These are phyloP conservation scores for Hordeum marinum DNA, from an alignment of 176 grass and related monocot species.

Conservation along the genomic window DNA sequence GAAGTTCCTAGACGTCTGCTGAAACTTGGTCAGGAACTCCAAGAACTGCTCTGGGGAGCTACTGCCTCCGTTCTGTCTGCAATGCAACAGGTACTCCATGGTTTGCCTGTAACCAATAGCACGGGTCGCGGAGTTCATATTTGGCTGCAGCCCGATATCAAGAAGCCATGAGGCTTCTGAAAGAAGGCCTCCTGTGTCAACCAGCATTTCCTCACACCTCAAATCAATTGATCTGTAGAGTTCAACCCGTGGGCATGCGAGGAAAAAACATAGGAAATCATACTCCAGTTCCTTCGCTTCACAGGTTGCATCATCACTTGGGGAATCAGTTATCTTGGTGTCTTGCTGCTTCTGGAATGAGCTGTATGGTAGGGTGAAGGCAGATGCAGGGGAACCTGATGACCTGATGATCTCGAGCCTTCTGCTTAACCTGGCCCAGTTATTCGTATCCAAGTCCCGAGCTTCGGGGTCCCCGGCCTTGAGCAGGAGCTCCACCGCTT, in stretches of 20 bases:
- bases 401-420: constrained; percentile 71
- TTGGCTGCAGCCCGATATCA: constrained; percentile 56
- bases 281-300: constrained; percentile 49
- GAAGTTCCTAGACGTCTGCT: constrained; percentile 68
- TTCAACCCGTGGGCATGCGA: constrained; percentile 37
- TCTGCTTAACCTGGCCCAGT: constrained; percentile 63
- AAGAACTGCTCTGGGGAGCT: constrained; percentile 53
- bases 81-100: constrained; percentile 72
- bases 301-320: not conserved
- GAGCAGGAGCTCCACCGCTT: constrained; percentile 61
- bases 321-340: not conserved
- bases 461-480: constrained; percentile 63
- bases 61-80: constrained; percentile 53
- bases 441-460: constrained; percentile 40
- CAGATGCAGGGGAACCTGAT: constrained; percentile 54
- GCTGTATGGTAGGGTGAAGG: constrained; percentile 58
- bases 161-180: constrained; percentile 82
- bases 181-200: constrained; percentile 58
- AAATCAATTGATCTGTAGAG: constrained; percentile 64
- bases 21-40: constrained; percentile 56
- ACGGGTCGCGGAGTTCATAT: constrained; percentile 57
- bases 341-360: constrained; percentile 24
- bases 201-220: constrained; percentile 85
- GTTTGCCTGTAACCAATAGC: constrained; percentile 83
- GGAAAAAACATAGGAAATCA: constrained; percentile 67